A percentile compares a stretch with the other conserved stretches of the same genome.
phyloP scores from a whole-genome alignment of 192 early-diverging fungal genomes.

The Coemansia sp. region DNA sequence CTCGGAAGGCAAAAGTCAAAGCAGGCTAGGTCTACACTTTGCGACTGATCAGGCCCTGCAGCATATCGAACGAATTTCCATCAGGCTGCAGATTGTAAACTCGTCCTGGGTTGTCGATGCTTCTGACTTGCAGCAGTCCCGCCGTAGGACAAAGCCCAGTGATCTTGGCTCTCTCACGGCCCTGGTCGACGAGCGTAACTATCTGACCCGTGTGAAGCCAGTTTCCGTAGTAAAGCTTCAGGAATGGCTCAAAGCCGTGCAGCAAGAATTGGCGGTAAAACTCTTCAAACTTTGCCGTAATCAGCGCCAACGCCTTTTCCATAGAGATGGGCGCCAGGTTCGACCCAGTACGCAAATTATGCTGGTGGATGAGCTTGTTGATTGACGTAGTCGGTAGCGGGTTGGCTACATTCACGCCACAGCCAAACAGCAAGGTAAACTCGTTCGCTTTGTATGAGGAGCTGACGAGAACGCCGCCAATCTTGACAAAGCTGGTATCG shows the following conservation, averaged over 20 bases:
- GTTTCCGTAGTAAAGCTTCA: conserved; percentile 74
- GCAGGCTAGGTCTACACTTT: conserved; percentile 45
- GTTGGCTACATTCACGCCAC: conserved; percentile 87
- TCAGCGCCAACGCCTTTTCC: conserved; percentile 51
- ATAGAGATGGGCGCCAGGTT: conserved; percentile 42
- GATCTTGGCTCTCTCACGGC: conserved; percentile 66
- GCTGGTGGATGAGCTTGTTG: conserved; percentile 73
- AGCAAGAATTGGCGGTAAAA: conserved; percentile 75
- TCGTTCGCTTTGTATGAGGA: conserved; percentile 71
- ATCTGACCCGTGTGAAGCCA: conserved; percentile 87
- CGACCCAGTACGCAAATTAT: conserved; percentile 58
- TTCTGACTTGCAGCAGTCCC: conserved; percentile 76
- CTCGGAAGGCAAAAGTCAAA: neutral
- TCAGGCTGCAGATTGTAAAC: conserved; percentile 88
- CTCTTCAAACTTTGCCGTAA: conserved; percentile 74
- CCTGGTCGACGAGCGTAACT: conserved; percentile 66
- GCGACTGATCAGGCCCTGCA: conserved; percentile 81
- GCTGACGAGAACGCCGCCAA: conserved; percentile 90
- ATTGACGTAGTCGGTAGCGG: conserved; percentile 82
- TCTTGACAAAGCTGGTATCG: conserved; percentile 63
- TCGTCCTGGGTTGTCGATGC: conserved; percentile 57
- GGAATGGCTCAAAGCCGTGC: conserved; percentile 71
- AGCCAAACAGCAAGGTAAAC: conserved; percentile 85
- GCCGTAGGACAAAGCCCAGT: conserved; percentile 73
- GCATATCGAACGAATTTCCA: conserved; percentile 98